Evolutionary conservation across 305 asterid genomes (phyloP), one percentile per base, ranked within the genome.

Genomic region (Fraxinus latifolia): DNA sequence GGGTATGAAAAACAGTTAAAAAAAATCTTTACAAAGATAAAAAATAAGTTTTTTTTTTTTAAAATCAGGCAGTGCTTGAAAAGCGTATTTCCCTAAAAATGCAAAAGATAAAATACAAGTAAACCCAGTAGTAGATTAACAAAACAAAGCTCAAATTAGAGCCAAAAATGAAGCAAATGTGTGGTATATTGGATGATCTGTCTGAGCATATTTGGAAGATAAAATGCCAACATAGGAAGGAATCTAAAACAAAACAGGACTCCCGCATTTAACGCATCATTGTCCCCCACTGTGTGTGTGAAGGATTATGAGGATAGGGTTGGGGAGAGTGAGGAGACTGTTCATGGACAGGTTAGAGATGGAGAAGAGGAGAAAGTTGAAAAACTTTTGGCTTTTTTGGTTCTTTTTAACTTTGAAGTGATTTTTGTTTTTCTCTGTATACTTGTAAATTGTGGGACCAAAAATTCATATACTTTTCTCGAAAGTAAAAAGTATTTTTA

Each of bases 251-350:
- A 44, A 36, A 74, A 80, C 2, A 8, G 77, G 76, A 62, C 50
- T 76, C 50, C 77, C 86, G 77, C 82, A 85, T 77, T 83, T 2
- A 83, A 82, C 82, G 85, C 84, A 84, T 80, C 83, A 83, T 15
- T 60, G 25, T 34, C 77, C 27, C 31, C 82, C 79, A 29, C 70
- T 77, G 77, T 36, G 70, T 62, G 70, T 21, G 29, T 34, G 39
- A 19, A 74, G 82, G 14, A 77, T 50, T 83, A 17, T 1, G 80
- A 50, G 34, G 27, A 8, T 21, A 0, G 47, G 47, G 7, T 47
- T 34, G 19, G 79, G 55, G 76, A 42, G 89, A 75, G 87, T 74
- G 89, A 82, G 21, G 86, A 65, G 88, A 86, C 84, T 62, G 47
- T 44, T 83, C 76, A 44, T 31, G 55, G 62, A 50, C 62, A 50